Evolutionary conservation across 192 early-diverging fungal genomes (phyloP), one percentile per base, ranked within the genome.

Genomic region (Umbelopsis isabellina): DNA sequence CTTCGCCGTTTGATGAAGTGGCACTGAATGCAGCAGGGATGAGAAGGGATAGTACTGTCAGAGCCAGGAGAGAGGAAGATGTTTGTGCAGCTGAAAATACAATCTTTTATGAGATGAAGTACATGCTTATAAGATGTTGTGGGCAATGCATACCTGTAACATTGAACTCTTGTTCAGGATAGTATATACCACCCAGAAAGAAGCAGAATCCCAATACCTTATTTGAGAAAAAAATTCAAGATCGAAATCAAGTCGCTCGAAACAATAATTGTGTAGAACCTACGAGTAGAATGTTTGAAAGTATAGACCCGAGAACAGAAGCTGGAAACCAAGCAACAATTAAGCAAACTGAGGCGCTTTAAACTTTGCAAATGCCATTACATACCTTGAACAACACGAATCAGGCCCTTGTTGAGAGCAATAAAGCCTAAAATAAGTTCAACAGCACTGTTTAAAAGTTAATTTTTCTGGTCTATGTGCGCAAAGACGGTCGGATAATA

Each of bases 271-370:
- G 41, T 49, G 52, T 16, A 6, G 49, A 35, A n/a, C 10, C 74
- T 76, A 97, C 90, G 65, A 98, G 84, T 44, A 98, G 80, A 77
- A 96, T 79, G 75, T 98, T 98, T 69, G 91, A 93, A 18, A 98
- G 82, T 70, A 98, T 94, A 23, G 93, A 93, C 12, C 97, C 97
- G 15, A 98, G 82, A 49, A 97, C 79, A 7, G 92, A 89, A 9
- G 92, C 85, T 81, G 79, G 12, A 86, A 20, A 35, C 82, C 27
- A 83, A 88, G 49, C 35, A 71, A 37, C 76, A 73, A 41, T 49
- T 35, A 70, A 21, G 15, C 23, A 10, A 23, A 27, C 13, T 79
- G 83, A 30, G 79, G 74, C n/a, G 75, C 9, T 30, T 15, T 37
- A 25, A n/a, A 48, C 2, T 33, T 30, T 20, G 27, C 2, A 13